Evolutionary conservation across 345 rosid genomes (phyloP).

Genomic region (Geranium rotundifolium): DNA sequence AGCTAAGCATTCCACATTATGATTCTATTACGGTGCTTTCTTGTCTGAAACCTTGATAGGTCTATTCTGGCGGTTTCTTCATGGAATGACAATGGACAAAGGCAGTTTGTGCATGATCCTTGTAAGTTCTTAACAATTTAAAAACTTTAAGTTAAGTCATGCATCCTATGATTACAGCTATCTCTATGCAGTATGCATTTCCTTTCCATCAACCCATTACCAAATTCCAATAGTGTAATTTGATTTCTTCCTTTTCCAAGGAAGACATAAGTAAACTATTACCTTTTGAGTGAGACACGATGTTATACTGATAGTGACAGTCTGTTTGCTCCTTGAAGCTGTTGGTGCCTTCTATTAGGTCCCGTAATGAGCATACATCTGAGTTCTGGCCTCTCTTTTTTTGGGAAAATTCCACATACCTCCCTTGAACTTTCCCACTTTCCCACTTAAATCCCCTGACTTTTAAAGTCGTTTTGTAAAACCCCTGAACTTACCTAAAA

Average conservation of each 20-base stretch:
- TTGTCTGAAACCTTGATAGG: conserved; percentile 30
- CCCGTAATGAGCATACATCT: not conserved
- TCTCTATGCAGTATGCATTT: not conserved
- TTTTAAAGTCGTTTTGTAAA: too few relatives aligned
- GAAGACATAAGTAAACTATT: not conserved
- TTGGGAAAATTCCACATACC: too few relatives aligned
- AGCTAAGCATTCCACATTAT: not conserved
- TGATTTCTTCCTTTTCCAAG: not conserved
- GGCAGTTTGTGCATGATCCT: conserved; percentile 92
- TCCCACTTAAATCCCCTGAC: too few relatives aligned
- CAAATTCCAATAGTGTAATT: not conserved
- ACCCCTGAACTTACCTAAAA: too few relatives aligned
- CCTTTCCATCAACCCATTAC: not conserved
- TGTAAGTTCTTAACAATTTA: conserved; percentile 32
- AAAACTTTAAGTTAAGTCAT: too few relatives aligned
- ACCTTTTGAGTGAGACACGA: not conserved
- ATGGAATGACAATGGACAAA: conserved; percentile 99
- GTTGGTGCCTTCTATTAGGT: not conserved
- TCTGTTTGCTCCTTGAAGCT: not conserved
- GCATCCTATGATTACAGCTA: not conserved
- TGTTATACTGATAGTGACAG: not conserved
- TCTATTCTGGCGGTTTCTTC: conserved; percentile 98
- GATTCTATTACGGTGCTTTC: conserved; percentile 3
- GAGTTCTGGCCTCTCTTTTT: not conserved
- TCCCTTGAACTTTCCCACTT: too few relatives aligned